Conservation (phyloP, 106 monocot species). For the Dendrobium huoshanense region DNA sequence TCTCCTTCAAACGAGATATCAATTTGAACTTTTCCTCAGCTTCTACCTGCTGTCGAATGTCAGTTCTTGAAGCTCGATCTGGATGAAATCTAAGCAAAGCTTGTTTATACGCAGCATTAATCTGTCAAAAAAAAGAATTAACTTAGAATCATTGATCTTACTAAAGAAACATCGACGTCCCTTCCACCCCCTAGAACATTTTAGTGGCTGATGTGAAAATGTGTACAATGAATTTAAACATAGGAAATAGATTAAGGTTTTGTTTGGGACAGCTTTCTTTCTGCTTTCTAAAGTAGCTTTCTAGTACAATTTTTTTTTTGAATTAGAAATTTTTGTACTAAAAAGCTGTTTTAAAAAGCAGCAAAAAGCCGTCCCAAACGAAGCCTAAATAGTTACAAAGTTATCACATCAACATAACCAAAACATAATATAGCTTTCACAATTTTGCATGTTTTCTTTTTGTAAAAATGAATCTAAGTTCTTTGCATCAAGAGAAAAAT, state of each 20-base stretch:
- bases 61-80: conserved; percentile 63
- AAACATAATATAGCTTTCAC: not conserved
- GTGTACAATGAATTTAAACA: too few species aligned
- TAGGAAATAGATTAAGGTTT: too few species aligned
- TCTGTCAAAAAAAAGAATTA: conserved; percentile 25
- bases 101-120: conserved; percentile 77
- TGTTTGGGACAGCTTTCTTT: too few species aligned
- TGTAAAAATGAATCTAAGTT: not conserved
- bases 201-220: too few species aligned
- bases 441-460: not conserved
- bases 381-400: too few species aligned
- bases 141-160: not conserved
- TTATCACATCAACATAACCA: not conserved
- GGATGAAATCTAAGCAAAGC: conserved; percentile 86
- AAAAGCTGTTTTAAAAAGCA: too few species aligned
- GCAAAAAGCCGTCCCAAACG: too few species aligned
- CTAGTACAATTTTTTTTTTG: too few species aligned
- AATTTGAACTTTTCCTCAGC: conserved; percentile 95
- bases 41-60: conserved; percentile 73
- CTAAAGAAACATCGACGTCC: not conserved
- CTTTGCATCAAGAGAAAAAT: not conserved
- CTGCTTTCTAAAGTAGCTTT: too few species aligned
- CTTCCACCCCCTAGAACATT: too few species aligned
- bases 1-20: conserved; percentile 82
- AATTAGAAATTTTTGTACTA: too few species aligned